Percentiles rank a stretch among this genome's conserved stretches.
phyloP scores from a whole-genome alignment of 331 rosid genomes.

The Malus hybrid region DNA sequence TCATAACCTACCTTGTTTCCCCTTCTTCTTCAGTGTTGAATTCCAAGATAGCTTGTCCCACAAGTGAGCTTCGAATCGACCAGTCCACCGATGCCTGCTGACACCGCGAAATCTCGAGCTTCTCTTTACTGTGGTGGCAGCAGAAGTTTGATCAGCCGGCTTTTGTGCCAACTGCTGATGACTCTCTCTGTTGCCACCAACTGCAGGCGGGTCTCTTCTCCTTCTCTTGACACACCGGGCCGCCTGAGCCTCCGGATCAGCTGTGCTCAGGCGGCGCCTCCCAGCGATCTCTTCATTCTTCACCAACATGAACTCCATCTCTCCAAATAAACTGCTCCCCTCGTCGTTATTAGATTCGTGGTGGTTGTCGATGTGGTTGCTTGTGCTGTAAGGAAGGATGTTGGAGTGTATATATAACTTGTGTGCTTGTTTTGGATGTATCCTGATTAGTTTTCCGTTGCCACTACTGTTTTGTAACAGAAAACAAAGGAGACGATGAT shows the following conservation, averaged over 20 bases:
- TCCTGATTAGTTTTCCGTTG: constrained; percentile 24
- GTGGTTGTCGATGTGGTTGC: constrained; percentile 9
- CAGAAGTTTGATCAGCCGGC: constrained; percentile 33
- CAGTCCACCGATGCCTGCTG: constrained; percentile 87
- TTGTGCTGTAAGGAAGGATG: constrained; percentile 14
- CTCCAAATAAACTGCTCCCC: neutral
- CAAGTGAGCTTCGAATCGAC: constrained; percentile 75
- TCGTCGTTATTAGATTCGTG: neutral
- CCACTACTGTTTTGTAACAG: constrained; percentile 11
- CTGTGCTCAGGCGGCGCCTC: constrained; percentile 15
- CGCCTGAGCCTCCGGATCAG: constrained; percentile 24
- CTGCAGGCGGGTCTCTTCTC: constrained; percentile 29
- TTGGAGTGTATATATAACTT: neutral
- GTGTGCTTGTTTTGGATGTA: constrained; percentile 24
- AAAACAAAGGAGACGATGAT: constrained; percentile 30
- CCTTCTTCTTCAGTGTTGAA: constrained; percentile 81
- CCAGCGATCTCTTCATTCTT: constrained; percentile 36
- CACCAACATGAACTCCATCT: constrained; percentile 30
- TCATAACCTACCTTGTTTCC: constrained; percentile 41
- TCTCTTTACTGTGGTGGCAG: constrained; percentile 41
- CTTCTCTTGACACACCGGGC: constrained; percentile 36
- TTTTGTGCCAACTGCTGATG: constrained; percentile 16
- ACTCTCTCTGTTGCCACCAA: constrained; percentile 14
- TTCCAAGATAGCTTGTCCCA: constrained; percentile 88
- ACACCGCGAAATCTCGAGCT: constrained; percentile 71